Evolutionary conservation across 352 stramenopile species (phyloP).

Genomic region (Globisporangium cylindrosporum): DNA sequence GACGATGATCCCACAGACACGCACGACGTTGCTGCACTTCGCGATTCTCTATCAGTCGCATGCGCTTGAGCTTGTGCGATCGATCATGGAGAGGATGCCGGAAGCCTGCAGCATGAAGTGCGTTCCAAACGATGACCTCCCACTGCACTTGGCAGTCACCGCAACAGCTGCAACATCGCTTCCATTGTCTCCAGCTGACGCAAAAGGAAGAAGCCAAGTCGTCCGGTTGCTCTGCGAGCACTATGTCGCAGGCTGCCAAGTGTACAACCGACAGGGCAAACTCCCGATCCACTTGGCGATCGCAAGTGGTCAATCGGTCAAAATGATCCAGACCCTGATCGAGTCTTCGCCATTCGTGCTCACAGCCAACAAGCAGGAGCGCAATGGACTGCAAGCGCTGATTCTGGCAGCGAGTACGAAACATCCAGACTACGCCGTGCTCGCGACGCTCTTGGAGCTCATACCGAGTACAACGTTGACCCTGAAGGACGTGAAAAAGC

Average conservation of each 20-base stretch:
- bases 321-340: constrained; percentile 29
- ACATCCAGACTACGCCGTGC: constrained; percentile 26
- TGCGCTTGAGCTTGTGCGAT: constrained; percentile 24
- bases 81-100: constrained; percentile 33
- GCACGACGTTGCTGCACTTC: constrained; percentile 61
- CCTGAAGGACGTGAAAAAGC: constrained; percentile 1
- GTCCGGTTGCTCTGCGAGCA: constrained; percentile 25
- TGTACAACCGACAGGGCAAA: constrained; percentile 38
- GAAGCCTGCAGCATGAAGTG: constrained; percentile 24
- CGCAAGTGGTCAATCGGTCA: constrained; percentile 22
- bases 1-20: constrained; percentile 32
- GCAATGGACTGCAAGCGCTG: constrained; percentile 34
- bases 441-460: constrained; percentile 37
- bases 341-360: constrained; percentile 30
- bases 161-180: not conserved
- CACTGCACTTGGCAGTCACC: constrained; percentile 45
- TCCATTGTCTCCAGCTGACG: not conserved
- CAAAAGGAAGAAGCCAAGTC: not conserved
- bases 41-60: constrained; percentile 40
- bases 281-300: constrained; percentile 55
- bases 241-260: constrained; percentile 30
- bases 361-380: constrained; percentile 29
- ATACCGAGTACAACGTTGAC: constrained; percentile 24
- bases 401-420: constrained; percentile 39
- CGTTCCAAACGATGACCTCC: constrained; percentile 32